Conservation (phyloP, 495 filamentous ascomycete genomes). For the Penicillium nucicola region DNA sequence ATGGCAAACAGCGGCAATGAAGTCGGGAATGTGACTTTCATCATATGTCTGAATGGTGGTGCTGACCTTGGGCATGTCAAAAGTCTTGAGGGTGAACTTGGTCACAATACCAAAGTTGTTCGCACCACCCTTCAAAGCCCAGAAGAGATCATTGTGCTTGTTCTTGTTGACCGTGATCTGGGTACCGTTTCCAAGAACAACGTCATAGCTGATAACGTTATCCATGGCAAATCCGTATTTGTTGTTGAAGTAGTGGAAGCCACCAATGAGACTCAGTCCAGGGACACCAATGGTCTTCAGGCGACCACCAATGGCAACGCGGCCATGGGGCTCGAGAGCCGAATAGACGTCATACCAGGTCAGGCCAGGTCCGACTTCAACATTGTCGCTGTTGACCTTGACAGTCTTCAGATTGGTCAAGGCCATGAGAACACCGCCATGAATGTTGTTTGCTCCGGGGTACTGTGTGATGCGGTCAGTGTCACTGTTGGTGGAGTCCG, state of each 20-base stretch:
- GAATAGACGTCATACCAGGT: constrained; percentile 40
- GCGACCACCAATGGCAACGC: constrained; percentile 33
- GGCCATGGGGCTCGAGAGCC: constrained; percentile 30
- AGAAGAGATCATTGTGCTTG: constrained; percentile 31
- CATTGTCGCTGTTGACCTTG: constrained; percentile 12
- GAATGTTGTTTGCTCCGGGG: constrained; percentile 30
- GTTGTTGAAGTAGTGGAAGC: constrained; percentile 41
- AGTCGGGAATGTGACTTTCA: constrained; percentile 20
- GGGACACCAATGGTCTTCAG: constrained; percentile 40
- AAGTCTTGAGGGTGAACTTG: constrained; percentile 43
- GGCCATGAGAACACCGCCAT: constrained; percentile 23
- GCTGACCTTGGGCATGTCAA: constrained; percentile 34
- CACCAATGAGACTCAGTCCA: constrained; percentile 32
- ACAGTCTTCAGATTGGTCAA: constrained; percentile 11
- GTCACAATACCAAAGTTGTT: constrained; percentile 47
- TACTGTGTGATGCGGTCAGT: too few relatives aligned
- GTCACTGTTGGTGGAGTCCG: too few relatives aligned
- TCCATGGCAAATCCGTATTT: constrained; percentile 44
- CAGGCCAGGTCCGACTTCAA: constrained; percentile 35
- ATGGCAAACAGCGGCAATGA: constrained; percentile 17
- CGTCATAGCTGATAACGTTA: constrained; percentile 26
- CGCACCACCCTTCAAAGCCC: constrained; percentile 38
- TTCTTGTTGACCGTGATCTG: constrained; percentile 21
- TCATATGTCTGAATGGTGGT: constrained; percentile 33
- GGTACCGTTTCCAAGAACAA: constrained; percentile 30